A percentile compares a stretch with the other conserved stretches of the same genome.
phyloP scores from a whole-genome alignment of 202 grass and related monocot genomes.

The Zoysia matrella region DNA sequence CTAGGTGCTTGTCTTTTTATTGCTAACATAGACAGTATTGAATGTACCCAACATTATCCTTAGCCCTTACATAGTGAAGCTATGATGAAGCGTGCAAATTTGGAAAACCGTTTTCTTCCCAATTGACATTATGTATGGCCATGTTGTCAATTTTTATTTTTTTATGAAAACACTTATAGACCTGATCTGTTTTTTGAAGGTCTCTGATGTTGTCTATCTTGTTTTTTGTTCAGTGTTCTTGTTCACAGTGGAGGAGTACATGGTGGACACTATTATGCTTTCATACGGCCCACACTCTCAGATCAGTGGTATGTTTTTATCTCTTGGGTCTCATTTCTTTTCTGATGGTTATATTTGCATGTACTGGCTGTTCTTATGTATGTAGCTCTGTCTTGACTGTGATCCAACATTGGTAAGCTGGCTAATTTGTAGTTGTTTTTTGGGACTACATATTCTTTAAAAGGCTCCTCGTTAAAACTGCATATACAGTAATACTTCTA shows the following conservation, averaged over 20 bases:
- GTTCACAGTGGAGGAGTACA: conserved; percentile 98
- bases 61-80: neutral
- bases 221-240: conserved; percentile 78
- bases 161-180: conserved; percentile 14
- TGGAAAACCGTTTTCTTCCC: neutral
- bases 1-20: neutral
- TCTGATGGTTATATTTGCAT: conserved; percentile 2
- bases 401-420: neutral
- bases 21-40: neutral
- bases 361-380: conserved; percentile 13
- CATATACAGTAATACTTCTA: neutral
- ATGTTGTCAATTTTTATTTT: conserved; percentile 1
- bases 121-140: neutral
- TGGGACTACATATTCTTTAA: neutral
- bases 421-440: neutral
- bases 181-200: conserved; percentile 20
- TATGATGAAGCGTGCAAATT: neutral
- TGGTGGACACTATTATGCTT: conserved; percentile 93
- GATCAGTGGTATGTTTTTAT: conserved; percentile 69
- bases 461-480: neutral
- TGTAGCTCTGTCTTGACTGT: neutral
- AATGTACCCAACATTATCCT: neutral
- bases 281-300: conserved; percentile 81
- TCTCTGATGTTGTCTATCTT: conserved; percentile 47
- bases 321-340: conserved; percentile 35